Conservation (phyloP, 768 basidiomycete species). For the Kwoniella sp. region DNA sequence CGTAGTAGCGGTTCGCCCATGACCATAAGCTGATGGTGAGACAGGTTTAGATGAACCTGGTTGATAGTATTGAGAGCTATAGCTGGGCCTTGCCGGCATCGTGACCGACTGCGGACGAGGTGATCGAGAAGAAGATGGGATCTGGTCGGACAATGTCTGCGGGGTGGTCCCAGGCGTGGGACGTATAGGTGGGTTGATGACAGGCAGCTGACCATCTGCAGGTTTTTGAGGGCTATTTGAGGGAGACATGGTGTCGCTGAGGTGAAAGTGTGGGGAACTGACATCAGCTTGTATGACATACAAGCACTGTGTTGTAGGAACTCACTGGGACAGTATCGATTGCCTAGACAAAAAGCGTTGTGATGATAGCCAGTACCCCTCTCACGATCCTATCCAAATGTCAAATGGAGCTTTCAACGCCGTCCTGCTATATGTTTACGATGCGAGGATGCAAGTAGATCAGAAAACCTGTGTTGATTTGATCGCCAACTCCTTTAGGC, state of each 20-base stretch:
- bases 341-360: too few relatives aligned
- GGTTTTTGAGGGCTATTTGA: background rate
- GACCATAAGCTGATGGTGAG: background rate
- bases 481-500: too few relatives aligned
- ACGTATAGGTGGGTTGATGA: constrained; percentile 1
- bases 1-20: constrained; percentile 6
- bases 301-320: too few relatives aligned
- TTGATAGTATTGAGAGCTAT: constrained; percentile 3
- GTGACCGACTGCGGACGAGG: constrained; percentile 4
- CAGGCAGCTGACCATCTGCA: background rate
- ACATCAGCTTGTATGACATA: too few relatives aligned
- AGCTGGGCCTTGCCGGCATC: constrained; percentile 14
- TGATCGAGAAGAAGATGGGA: background rate
- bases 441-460: too few relatives aligned
- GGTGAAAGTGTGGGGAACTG: too few relatives aligned
- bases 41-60: constrained; percentile 4
- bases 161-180: constrained; percentile 14
- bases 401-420: too few relatives aligned
- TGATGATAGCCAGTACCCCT: too few relatives aligned
- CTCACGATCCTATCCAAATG: too few relatives aligned
- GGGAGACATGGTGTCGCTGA: constrained; percentile 2
- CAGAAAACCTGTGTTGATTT: too few relatives aligned
- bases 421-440: too few relatives aligned
- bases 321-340: too few relatives aligned
- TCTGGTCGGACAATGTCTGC: constrained; percentile 12